Evolutionary conservation across 2,329 filamentous ascomycete genomes (phyloP), one percentile per base, ranked within the genome.

Genomic region (Calonectria multiphialidica): DNA sequence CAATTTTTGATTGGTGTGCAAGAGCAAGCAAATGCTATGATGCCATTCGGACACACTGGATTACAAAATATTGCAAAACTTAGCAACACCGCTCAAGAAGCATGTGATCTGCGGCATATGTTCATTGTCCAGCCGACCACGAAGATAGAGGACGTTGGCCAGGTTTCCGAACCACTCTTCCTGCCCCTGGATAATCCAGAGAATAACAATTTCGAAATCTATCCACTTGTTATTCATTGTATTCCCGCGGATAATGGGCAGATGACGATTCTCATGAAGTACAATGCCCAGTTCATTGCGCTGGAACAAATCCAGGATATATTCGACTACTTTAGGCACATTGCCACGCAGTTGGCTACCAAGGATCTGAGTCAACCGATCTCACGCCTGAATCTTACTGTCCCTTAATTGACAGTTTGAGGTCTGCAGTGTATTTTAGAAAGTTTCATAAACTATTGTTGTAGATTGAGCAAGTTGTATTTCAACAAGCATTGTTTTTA

Each of bases 51-150:
- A 13, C 53, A 67, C 12, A 47, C 42, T 37, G 65, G 65, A 16
- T 44, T 67, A 7, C 65, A 67, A n/a, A 67, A 67, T 37, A 67
- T 67, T n/a, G 40, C 65, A 13, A 67, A 47, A 18, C 40, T 67
- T 18, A 37, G 65, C 21, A 33, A 5, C 23, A 23, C 18, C 12
- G 30, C 53, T 28, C 49, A 40, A 21, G 65, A 59, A 30, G 65
- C 65, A 25, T 59, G 50, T 15, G 50, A 59, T 2, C 45, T 67
- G 7, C 15, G 10, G 2, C 55, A 47, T 23, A 33, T 67, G 50
- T 37, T 67, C 4, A 44, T 67, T 40, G 55, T 67, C 7, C 65
- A 67, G 21, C 62, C 62, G 21, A 15, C 53, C 6, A 57, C 33
- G 13, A 57, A 57, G 53, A 37, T n/a, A 10, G 30, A 37, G 35